These are phyloP conservation scores for Auriscalpium vulgare DNA, from an alignment of 768 basidiomycete species.

Conservation along the genomic window DNA sequence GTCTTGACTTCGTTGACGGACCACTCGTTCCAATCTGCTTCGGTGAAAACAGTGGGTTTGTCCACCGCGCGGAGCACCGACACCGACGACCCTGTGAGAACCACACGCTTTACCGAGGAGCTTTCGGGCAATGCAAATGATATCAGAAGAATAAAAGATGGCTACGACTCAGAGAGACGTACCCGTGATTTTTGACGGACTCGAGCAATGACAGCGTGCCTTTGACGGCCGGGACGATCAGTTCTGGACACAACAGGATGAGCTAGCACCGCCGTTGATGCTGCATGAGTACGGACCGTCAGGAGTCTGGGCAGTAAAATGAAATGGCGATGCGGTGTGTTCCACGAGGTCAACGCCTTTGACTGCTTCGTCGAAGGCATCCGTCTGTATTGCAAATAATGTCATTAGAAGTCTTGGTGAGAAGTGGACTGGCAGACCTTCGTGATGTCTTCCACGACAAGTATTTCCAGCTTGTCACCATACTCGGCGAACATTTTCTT, in stretches of 20 bases:
- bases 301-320: conserved; percentile 16
- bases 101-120: conserved; percentile 31
- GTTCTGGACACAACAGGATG: conserved; percentile 9
- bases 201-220: conserved; percentile 31
- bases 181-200: conserved; percentile 26
- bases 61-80: conserved; percentile 12
- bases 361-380: conserved; percentile 37
- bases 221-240: conserved; percentile 32
- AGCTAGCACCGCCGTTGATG: not conserved
- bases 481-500: conserved; percentile 27
- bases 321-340: conserved; percentile 28
- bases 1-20: conserved; percentile 9
- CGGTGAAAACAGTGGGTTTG: not conserved
- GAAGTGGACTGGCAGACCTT: conserved; percentile 19
- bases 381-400: conserved; percentile 1
- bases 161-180: not conserved
- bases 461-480: conserved; percentile 31
- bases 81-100: conserved; percentile 36
- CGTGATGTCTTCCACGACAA: conserved; percentile 40
- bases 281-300: conserved; percentile 4
- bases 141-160: not conserved
- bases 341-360: conserved; percentile 33
- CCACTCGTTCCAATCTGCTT: conserved; percentile 26
- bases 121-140: conserved; percentile 3
- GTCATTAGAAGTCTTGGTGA: not conserved